phyloP scores from a whole-genome alignment of 2,329 filamentous ascomycete genomes.

The Scytalidium sp. region DNA sequence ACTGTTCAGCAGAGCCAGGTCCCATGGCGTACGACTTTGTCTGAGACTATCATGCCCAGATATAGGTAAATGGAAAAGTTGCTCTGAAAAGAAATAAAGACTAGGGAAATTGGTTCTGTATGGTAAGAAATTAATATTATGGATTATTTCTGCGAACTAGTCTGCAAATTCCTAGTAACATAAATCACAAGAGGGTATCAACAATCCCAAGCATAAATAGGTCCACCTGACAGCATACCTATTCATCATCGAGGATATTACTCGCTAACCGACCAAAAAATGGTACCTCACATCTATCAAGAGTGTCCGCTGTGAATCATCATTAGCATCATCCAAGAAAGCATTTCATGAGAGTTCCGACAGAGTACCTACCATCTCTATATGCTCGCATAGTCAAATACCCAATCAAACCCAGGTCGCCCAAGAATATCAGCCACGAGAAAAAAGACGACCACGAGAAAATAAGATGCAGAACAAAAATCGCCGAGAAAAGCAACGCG shows the following conservation, averaged over 20 bases:
- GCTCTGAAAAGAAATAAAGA: background rate
- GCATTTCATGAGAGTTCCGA: background rate
- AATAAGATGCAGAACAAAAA: slow-evolving; percentile 77
- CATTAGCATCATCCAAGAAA: slow-evolving; percentile 1
- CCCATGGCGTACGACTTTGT: background rate
- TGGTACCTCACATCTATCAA: slow-evolving; percentile 66
- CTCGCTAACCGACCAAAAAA: slow-evolving; percentile 83
- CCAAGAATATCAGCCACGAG: slow-evolving; percentile 77
- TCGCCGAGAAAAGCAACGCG: slow-evolving; percentile 72
- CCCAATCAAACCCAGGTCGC: slow-evolving; percentile 72
- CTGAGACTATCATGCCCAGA: no score
- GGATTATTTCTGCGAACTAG: background rate
- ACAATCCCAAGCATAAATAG: slow-evolving; percentile 8
- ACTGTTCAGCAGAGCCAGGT: background rate
- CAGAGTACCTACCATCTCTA: slow-evolving; percentile 57
- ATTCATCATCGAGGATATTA: slow-evolving; percentile 85
- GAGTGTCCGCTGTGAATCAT: slow-evolving; percentile 49
- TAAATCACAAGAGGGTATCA: slow-evolving; percentile 19
- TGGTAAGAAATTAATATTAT: background rate
- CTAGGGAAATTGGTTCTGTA: background rate
- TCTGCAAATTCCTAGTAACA: background rate
- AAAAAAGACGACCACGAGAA: slow-evolving; percentile 82
- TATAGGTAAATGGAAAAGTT: background rate
- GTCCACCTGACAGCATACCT: slow-evolving; percentile 2
- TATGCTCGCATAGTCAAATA: slow-evolving; percentile 80